Percentiles rank a stretch among this genome's conserved stretches.
Evolutionary conservation across 1,284 basidiomycete species (phyloP).

Genomic region (Meripilus lineatus): DNA sequence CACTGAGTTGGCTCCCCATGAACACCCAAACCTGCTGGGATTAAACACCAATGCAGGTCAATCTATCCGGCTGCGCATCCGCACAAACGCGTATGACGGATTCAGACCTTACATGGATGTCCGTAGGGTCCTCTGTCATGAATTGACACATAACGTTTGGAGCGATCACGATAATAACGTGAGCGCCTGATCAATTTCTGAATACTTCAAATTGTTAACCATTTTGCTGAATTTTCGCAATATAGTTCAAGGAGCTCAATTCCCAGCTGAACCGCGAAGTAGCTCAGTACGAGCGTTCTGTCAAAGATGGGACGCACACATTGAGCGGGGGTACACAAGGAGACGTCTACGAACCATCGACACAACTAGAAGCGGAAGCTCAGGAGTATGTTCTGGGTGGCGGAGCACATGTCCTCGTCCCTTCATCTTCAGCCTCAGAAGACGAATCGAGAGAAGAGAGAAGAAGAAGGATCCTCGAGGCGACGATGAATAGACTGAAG

Average conservation of each 20-base stretch:
- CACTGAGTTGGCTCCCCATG: slow-evolving; percentile 73
- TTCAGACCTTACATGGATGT: slow-evolving; percentile 64
- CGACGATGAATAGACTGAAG: slow-evolving; percentile 52
- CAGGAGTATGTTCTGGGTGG: slow-evolving; percentile 45
- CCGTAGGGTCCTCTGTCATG: slow-evolving; percentile 68
- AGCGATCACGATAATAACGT: slow-evolving; percentile 70
- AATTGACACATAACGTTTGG: slow-evolving; percentile 72
- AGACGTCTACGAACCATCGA: slow-evolving; percentile 46
- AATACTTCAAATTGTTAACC: not conserved
- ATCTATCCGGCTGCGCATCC: slow-evolving; percentile 59
- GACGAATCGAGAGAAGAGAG: slow-evolving; percentile 52
- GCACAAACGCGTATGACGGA: slow-evolving; percentile 69
- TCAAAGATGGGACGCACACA: slow-evolving; percentile 48
- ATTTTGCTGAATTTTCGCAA: not conserved
- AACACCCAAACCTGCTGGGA: slow-evolving; percentile 66
- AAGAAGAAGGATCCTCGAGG: slow-evolving; percentile 47
- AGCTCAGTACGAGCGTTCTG: slow-evolving; percentile 55
- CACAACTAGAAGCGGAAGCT: slow-evolving; percentile 52
- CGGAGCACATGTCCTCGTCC: slow-evolving; percentile 26
- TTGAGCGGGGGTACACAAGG: slow-evolving; percentile 31
- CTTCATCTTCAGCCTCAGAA: slow-evolving; percentile 13
- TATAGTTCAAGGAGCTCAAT: slow-evolving; percentile 70
- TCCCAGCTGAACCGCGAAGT: slow-evolving; percentile 73
- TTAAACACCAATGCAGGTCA: slow-evolving; percentile 64
- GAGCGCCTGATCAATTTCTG: slow-evolving; percentile 23